Evolutionary conservation across 2,329 filamentous ascomycete species (phyloP).

Genomic region (Aspergillus amoenus): DNA sequence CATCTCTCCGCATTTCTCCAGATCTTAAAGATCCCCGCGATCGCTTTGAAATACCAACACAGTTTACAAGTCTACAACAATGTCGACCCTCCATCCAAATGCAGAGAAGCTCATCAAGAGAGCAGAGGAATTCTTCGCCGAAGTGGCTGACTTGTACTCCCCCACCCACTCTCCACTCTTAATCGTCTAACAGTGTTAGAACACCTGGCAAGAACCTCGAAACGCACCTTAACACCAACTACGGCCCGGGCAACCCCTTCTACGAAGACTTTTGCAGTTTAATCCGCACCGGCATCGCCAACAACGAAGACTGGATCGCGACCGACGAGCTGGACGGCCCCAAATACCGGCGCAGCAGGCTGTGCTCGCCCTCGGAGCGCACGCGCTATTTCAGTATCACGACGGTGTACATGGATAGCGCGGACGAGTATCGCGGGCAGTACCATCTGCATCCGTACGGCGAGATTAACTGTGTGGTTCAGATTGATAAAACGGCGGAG

Average conservation of each 20-base stretch:
- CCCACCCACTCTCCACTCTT: background rate
- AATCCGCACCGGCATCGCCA: conserved; percentile 39
- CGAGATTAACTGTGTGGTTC: conserved; percentile 57
- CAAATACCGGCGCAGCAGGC: conserved; percentile 50
- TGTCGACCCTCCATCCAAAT: conserved; percentile 4
- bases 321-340: conserved; percentile 45
- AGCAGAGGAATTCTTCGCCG: conserved; percentile 6
- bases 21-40: too few relatives aligned
- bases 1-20: too few relatives aligned
- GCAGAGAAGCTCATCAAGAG: conserved; percentile 6
- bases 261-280: conserved; percentile 46
- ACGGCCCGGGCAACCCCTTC: conserved; percentile 44
- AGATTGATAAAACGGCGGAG: conserved; percentile 51
- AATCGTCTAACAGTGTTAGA: background rate
- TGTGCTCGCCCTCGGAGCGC: conserved; percentile 46
- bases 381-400: conserved; percentile 58
- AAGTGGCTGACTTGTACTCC: conserved; percentile 3
- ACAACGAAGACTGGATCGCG: conserved; percentile 48
- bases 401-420: conserved; percentile 57
- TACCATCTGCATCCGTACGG: conserved; percentile 57
- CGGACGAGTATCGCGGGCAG: conserved; percentile 52
- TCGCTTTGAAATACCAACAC: too few relatives aligned
- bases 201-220: conserved; percentile 51
- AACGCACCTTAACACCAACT: conserved; percentile 42
- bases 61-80: background rate